Conservation (phyloP, 306 rosid species). For the Cucurbita maxima region DNA sequence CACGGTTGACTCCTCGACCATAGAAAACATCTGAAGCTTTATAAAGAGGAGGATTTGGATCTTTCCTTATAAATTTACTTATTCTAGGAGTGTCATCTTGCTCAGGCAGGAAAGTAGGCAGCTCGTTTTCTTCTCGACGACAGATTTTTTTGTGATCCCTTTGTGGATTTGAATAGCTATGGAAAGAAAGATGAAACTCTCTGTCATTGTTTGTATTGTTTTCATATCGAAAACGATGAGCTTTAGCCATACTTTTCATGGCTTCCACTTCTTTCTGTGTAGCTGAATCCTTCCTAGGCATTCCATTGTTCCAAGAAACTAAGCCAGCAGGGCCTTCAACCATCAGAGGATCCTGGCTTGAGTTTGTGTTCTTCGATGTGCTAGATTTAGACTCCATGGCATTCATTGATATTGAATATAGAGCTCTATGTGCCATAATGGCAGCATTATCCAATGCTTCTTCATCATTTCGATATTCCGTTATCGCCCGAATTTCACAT, state of each 20-base stretch:
- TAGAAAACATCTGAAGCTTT: constrained; percentile 16
- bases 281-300: constrained; percentile 15
- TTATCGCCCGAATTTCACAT: constrained; percentile 20
- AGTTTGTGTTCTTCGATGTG: constrained; percentile 22
- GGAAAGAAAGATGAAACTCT: constrained; percentile 44
- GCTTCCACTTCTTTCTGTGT: constrained; percentile 28
- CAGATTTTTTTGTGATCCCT: constrained; percentile 24
- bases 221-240: constrained; percentile 21
- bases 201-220: constrained; percentile 24
- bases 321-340: constrained; percentile 26
- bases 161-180: constrained; percentile 25
- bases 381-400: constrained; percentile 28
- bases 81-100: constrained; percentile 32
- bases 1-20: constrained; percentile 17
- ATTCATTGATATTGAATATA: constrained; percentile 17
- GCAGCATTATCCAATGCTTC: constrained; percentile 16
- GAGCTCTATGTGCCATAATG: constrained; percentile 17
- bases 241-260: constrained; percentile 19
- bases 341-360: constrained; percentile 33
- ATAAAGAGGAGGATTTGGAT: constrained; percentile 18
- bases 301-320: constrained; percentile 22
- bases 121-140: constrained; percentile 32
- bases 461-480: constrained; percentile 17
- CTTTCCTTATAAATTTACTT: constrained; percentile 27
- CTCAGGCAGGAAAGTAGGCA: constrained; percentile 28